These are phyloP conservation scores for Polygonum aviculare DNA, from an alignment of 148 eudicot genomes.

Conservation along the genomic window DNA sequence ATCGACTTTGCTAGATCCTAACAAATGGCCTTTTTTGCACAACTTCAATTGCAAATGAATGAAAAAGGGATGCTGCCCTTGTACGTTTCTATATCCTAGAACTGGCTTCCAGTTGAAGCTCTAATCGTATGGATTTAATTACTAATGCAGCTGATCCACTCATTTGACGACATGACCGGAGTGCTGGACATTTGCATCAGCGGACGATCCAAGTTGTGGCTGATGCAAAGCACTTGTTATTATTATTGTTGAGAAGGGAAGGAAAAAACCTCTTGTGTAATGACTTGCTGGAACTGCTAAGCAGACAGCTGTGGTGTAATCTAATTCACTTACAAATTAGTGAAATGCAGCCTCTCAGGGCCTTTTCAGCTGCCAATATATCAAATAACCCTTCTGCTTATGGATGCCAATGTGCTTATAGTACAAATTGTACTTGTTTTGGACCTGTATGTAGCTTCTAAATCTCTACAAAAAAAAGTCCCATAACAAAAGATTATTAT, in stretches of 20 bases:
- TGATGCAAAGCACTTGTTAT: neutral
- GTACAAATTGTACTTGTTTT: no score
- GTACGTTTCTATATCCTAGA: neutral
- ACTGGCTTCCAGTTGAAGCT: neutral
- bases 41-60: neutral
- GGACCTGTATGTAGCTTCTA: neutral
- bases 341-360: neutral
- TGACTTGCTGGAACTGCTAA: neutral
- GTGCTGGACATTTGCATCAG: neutral
- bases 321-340: neutral
- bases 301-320: slow-evolving; percentile 1
- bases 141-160: slow-evolving; percentile 4
- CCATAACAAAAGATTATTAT: neutral
- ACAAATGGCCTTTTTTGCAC: neutral
- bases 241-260: neutral
- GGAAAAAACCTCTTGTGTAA: neutral
- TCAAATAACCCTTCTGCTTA: neutral
- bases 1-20: neutral
- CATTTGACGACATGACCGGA: slow-evolving; percentile 5
- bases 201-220: neutral
- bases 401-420: neutral
- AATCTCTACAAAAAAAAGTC: neutral
- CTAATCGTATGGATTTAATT: neutral
- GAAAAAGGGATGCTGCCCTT: neutral
- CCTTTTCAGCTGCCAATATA: neutral